phyloP scores from a whole-genome alignment of 1,284 basidiomycete species.

The Ganoderma leucocontextum region DNA sequence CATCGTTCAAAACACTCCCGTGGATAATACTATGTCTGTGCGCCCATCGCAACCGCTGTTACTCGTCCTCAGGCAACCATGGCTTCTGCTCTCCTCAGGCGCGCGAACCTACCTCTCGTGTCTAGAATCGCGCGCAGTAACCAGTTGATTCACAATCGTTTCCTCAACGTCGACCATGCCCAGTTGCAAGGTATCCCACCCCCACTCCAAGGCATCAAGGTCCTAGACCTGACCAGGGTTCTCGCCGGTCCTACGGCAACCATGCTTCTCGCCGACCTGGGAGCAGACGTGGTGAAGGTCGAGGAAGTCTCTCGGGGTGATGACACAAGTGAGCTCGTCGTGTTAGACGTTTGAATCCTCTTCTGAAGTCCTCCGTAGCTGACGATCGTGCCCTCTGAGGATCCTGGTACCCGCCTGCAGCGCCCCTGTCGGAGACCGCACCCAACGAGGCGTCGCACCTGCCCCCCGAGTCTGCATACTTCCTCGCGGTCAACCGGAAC shows the following conservation, averaged over 20 bases:
- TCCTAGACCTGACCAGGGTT: slow-evolving; percentile 89
- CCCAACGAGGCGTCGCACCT: slow-evolving; percentile 68
- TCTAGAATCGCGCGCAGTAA: neutral
- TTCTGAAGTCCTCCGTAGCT: slow-evolving; percentile 18
- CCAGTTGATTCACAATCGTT: neutral
- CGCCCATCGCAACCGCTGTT: neutral
- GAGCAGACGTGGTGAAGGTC: slow-evolving; percentile 93
- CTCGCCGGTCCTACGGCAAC: slow-evolving; percentile 91
- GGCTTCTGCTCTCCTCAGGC: slow-evolving; percentile 15
- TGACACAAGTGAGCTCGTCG: slow-evolving; percentile 77
- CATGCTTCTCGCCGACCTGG: slow-evolving; percentile 89
- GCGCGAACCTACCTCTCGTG: neutral
- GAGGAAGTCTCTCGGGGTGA: slow-evolving; percentile 86
- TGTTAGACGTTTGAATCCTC: slow-evolving; percentile 23
- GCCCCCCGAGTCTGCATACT: slow-evolving; percentile 94
- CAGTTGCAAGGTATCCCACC: slow-evolving; percentile 67
- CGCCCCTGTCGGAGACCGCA: slow-evolving; percentile 61
- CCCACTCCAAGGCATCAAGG: slow-evolving; percentile 80
- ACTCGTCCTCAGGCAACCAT: slow-evolving; percentile 8
- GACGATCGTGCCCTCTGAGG: slow-evolving; percentile 51
- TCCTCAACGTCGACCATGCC: slow-evolving; percentile 24
- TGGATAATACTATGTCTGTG: neutral
- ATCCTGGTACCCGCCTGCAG: slow-evolving; percentile 83
- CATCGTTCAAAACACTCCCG: neutral
- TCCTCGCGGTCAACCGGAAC: slow-evolving; percentile 89